Percentiles rank a stretch among this genome's conserved stretches.
Evolutionary conservation across 1,284 basidiomycete genomes (phyloP).

Genomic region (Malassezia sympodialis): DNA sequence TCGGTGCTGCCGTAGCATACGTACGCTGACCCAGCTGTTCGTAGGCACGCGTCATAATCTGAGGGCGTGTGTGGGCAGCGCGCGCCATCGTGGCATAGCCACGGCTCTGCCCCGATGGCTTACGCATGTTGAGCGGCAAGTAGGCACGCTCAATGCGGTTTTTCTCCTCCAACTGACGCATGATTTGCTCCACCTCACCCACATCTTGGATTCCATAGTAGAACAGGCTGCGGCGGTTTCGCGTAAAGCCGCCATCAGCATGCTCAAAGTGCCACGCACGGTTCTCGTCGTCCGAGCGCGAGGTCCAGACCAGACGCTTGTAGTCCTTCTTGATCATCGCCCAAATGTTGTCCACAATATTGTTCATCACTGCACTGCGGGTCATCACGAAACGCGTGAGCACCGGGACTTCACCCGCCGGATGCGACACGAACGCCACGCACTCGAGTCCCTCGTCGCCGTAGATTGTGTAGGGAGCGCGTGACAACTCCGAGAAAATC

Average conservation of each 20-base stretch:
- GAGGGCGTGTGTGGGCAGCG: constrained; percentile 52
- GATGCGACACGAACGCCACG: constrained; percentile 85
- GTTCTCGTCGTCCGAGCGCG: constrained; percentile 85
- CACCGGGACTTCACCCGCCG: constrained; percentile 76
- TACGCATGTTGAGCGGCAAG: constrained; percentile 74
- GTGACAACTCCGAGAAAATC: constrained; percentile 64
- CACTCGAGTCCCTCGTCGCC: constrained; percentile 95
- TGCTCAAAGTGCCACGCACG: constrained; percentile 97
- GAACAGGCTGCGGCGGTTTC: constrained; percentile 81
- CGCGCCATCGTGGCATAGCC: constrained; percentile 39
- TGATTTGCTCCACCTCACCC: constrained; percentile 65
- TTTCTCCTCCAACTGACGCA: constrained; percentile 73
- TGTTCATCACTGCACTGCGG: constrained; percentile 80
- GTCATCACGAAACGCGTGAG: constrained; percentile 85
- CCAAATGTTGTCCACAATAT: constrained; percentile 94
- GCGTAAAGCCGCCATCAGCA: constrained; percentile 91
- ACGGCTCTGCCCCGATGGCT: constrained; percentile 46
- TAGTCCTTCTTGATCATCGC: constrained; percentile 89
- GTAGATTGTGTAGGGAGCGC: constrained; percentile 76
- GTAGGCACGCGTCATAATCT: not conserved
- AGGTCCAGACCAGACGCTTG: constrained; percentile 89
- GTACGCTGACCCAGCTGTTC: constrained; percentile 59
- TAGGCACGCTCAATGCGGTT: constrained; percentile 76
- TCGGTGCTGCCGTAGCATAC: constrained; percentile 51
- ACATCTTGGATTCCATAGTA: constrained; percentile 95